A percentile compares a stretch with the other conserved stretches of the same genome.
Conservation (phyloP, 2,329 filamentous ascomycete species). For the Colletotrichum somersetense region DNA sequence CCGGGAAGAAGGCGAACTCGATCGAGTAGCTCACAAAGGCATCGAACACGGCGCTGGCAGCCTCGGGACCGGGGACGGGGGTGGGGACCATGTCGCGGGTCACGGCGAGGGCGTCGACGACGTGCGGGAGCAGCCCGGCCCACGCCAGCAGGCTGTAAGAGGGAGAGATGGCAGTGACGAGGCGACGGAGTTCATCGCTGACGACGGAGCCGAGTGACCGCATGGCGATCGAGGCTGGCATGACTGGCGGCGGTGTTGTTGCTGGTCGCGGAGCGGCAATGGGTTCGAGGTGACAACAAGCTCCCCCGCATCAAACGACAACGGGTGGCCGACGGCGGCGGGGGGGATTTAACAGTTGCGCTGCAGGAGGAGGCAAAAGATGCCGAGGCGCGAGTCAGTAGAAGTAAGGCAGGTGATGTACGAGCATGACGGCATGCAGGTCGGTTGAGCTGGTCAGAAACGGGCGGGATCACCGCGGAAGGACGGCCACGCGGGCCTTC, state of each 20-base stretch:
- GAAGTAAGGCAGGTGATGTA: not conserved
- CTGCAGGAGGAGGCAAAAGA: not conserved
- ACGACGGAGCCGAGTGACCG: constrained; percentile 13
- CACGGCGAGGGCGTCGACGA: not conserved
- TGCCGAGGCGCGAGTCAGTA: not conserved
- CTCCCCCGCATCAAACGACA: constrained; percentile 22
- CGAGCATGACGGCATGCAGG: constrained; percentile 35
- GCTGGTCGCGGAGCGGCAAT: not conserved
- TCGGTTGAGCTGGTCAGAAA: constrained; percentile 14
- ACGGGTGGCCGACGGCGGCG: not conserved
- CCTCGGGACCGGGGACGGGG: constrained; percentile 28
- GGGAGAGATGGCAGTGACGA: constrained; percentile 19
- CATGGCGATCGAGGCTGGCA: constrained; percentile 22
- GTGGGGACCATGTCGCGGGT: constrained; percentile 1
- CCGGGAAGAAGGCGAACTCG: constrained; percentile 65
- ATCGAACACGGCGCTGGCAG: constrained; percentile 44
- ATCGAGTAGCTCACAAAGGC: constrained; percentile 66
- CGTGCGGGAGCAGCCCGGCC: not conserved
- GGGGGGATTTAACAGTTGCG: not conserved
- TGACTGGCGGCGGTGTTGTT: not conserved
- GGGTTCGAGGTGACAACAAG: constrained; percentile 13
- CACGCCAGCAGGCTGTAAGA: constrained; percentile 6
- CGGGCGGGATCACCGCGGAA: constrained; percentile 27
- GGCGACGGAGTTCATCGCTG: constrained; percentile 24
- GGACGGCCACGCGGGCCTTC: constrained; percentile 4